Evolutionary conservation across 495 filamentous ascomycete genomes (phyloP), one percentile per base, ranked within the genome.

Genomic region (Daldinia bambusicola): DNA sequence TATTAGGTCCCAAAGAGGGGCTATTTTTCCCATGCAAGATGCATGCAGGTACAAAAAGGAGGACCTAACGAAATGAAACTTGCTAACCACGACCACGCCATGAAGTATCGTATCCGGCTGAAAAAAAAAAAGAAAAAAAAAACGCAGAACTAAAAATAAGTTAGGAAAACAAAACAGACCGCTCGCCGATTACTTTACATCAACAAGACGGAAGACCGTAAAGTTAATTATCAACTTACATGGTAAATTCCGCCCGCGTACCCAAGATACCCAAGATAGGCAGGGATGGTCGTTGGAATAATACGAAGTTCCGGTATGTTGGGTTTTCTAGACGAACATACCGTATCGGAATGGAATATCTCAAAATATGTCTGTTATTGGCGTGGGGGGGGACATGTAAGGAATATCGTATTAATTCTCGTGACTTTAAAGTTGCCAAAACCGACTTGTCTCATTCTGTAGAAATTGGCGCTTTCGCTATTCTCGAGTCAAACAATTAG

Each of bases 301-400:
- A 22, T 48, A 22, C 43, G 43, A 48, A 16, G 43, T 48, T 48
- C 43, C 43, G 10, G 20, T 22, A 48, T 20, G 43, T 48, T 48
- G 43, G 43, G 43, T 48, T 48, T 10, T 10, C 8, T 22, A 48
- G 18, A 12, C 31, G 32, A 56, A 56, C 18, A 37, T 2, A 43
- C 9, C 6, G 56, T 60, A 7, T 60, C 56, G 32, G 56, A 60
- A 45, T 45, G 26, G 30, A 60, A 45, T 36, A 31, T 40, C 26
- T 7, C 20, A 22, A 5, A 45, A 31, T 8, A 16, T 13, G 26
- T 41, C 20, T 59, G 30, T 59, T 13, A 22, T 31, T 58, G 36
- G 12, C 30, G 20, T 18, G 9, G 2, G 20, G 26, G 26, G 26
- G 26, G n/a, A 59, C 45, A 34, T 43, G 53, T 36, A 18, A 40